Evolutionary conservation across 345 rosid genomes (phyloP).

Genomic region (Sisymbrium altissimum): DNA sequence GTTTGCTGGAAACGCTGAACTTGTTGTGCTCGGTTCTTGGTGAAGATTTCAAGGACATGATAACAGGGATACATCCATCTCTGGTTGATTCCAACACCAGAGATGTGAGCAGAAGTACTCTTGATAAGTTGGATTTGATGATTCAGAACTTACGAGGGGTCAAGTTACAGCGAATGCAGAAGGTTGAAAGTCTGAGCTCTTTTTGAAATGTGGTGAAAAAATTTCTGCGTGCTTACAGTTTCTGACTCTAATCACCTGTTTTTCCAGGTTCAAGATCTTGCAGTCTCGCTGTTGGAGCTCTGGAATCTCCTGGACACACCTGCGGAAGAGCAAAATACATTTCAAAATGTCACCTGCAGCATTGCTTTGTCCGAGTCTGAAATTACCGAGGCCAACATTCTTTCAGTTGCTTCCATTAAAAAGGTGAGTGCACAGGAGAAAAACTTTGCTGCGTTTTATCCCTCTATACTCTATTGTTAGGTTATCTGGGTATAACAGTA

Average conservation of each 20-base stretch:
- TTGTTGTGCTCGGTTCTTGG: conserved; percentile 60
- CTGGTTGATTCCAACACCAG: conserved; percentile 40
- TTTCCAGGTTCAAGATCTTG: conserved; percentile 58
- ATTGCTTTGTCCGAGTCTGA: conserved; percentile 54
- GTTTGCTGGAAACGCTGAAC: conserved; percentile 39
- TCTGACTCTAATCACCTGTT: conserved; percentile 7
- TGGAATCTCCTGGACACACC: conserved; percentile 75
- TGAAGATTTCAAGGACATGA: conserved; percentile 44
- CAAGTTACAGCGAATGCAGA: conserved; percentile 57
- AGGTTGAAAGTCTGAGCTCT: conserved; percentile 38
- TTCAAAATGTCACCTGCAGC: conserved; percentile 49
- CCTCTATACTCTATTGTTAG: background rate
- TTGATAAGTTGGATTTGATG: conserved; percentile 46
- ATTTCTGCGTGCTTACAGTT: background rate
- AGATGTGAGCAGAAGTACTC: conserved; percentile 44
- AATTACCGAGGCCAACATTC: conserved; percentile 49
- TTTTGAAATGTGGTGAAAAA: background rate
- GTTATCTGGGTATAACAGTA: background rate
- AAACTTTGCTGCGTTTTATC: background rate
- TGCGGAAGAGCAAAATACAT: conserved; percentile 52
- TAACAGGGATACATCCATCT: conserved; percentile 45
- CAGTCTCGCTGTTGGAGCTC: conserved; percentile 55
- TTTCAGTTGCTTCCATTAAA: conserved; percentile 50
- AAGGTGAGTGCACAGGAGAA: conserved; percentile 39
- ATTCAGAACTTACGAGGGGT: conserved; percentile 43